A percentile compares a stretch with the other conserved stretches of the same genome.
These are phyloP conservation scores for Eimeria nieschulzi DNA, from an alignment of 169 alveolate genomes.

Conservation along the genomic window DNA sequence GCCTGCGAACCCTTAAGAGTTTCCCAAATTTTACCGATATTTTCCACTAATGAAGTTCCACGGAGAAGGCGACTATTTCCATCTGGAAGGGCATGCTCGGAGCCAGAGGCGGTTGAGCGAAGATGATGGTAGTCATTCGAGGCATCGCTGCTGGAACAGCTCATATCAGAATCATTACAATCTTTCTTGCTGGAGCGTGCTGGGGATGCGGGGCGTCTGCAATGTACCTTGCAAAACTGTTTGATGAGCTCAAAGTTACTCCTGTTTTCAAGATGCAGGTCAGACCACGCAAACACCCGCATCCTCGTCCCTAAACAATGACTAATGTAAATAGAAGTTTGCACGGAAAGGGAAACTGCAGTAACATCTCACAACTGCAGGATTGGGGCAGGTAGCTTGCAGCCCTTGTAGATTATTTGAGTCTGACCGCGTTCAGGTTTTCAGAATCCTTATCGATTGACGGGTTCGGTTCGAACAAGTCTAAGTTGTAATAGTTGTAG, in stretches of 20 bases:
- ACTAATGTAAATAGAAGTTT: not conserved
- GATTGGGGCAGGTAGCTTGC: no score
- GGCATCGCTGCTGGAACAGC: not conserved
- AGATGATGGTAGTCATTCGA: not conserved
- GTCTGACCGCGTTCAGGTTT: no score
- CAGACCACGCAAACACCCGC: constrained; percentile 66
- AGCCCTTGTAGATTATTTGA: no score
- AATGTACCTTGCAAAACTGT: constrained; percentile 34
- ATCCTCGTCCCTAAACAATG: not conserved
- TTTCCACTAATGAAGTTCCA: not conserved
- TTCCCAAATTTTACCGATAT: constrained; percentile 45
- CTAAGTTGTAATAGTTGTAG: no score
- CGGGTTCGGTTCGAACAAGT: no score
- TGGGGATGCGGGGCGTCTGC: constrained; percentile 4
- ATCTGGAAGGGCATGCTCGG: not conserved
- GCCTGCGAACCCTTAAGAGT: constrained; percentile 10
- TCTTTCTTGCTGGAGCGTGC: no score
- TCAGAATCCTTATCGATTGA: no score
- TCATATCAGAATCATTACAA: not conserved
- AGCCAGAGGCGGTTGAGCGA: not conserved
- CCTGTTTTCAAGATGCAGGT: constrained; percentile 57
- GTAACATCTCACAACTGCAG: no score
- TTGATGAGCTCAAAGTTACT: constrained; percentile 46
- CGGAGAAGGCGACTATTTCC: not conserved
- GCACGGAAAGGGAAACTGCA: no score